Percentiles rank a stretch among this genome's conserved stretches.
These are phyloP conservation scores for Hymenoscyphus albidus DNA, from an alignment of 2,329 filamentous ascomycete species.

Conservation along the genomic window DNA sequence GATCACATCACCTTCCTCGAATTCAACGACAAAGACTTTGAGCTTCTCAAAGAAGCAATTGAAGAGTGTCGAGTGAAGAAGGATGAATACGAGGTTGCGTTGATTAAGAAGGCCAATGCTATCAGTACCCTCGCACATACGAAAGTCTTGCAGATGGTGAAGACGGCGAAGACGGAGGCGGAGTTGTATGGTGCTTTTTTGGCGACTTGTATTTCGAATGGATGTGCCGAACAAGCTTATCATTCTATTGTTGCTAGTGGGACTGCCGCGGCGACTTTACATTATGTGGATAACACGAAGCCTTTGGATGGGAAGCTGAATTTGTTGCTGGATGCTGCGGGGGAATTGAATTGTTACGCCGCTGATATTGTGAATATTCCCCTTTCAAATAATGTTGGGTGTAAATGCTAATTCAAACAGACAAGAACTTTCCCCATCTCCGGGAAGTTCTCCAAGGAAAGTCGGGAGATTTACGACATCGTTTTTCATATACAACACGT, in stretches of 20 bases:
- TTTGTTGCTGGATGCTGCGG: constrained; percentile 79
- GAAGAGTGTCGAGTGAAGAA: constrained; percentile 68
- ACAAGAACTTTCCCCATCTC: constrained; percentile 84
- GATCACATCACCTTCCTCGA: constrained; percentile 66
- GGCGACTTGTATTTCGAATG: constrained; percentile 68
- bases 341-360: constrained; percentile 70
- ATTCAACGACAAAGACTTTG: constrained; percentile 61
- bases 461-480: constrained; percentile 72
- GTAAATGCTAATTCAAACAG: constrained; percentile 39
- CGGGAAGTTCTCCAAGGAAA: constrained; percentile 66
- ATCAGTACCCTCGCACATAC: constrained; percentile 66
- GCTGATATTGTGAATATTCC: constrained; percentile 54
- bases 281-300: constrained; percentile 79
- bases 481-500: constrained; percentile 84
- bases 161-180: constrained; percentile 67
- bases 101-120: constrained; percentile 68
- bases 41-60: constrained; percentile 56
- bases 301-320: constrained; percentile 69
- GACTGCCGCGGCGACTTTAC: constrained; percentile 75
- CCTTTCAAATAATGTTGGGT: not conserved
- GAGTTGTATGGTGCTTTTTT: constrained; percentile 81
- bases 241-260: constrained; percentile 81
- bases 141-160: constrained; percentile 57
- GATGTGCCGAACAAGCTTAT: constrained; percentile 81
- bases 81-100: constrained; percentile 68